Percentiles rank a stretch among this genome's conserved stretches.
Evolutionary conservation across 139 green algal species (phyloP).

Genomic region (Chlorella sp.): DNA sequence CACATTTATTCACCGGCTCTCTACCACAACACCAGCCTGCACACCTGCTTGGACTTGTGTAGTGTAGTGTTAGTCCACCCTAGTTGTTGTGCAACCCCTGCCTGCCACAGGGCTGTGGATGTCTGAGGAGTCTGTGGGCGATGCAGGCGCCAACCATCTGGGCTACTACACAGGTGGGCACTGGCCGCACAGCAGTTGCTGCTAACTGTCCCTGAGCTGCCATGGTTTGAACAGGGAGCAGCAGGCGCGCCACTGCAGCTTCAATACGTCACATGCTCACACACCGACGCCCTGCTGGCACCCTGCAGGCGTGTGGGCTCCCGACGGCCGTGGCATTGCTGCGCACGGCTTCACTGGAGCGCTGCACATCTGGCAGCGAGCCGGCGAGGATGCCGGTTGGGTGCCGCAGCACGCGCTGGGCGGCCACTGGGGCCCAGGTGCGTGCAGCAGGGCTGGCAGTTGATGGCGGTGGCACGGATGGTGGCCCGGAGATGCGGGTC

Average conservation of each 20-base stretch:
- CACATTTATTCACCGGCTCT: neutral
- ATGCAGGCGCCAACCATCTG: slow-evolving; percentile 77
- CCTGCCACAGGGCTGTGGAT: slow-evolving; percentile 83
- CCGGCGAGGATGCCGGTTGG: slow-evolving; percentile 47
- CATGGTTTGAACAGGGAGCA: too few species aligned
- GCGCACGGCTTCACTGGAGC: slow-evolving; percentile 93
- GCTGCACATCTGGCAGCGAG: slow-evolving; percentile 86
- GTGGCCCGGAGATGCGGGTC: too few species aligned
- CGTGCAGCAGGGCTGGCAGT: neutral
- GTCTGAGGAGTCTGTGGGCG: slow-evolving; percentile 80
- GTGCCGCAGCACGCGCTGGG: slow-evolving; percentile 72
- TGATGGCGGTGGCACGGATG: too few species aligned
- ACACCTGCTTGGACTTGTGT: too few species aligned
- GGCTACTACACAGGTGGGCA: slow-evolving; percentile 64
- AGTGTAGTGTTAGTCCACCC: neutral
- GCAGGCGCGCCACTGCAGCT: too few species aligned
- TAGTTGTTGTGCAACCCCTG: neutral
- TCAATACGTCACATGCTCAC: too few species aligned
- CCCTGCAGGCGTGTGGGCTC: slow-evolving; percentile 60
- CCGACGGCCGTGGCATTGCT: slow-evolving; percentile 66
- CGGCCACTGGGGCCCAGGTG: slow-evolving; percentile 76
- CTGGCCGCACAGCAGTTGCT: too few species aligned
- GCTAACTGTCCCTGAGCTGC: too few species aligned
- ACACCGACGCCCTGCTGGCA: too few species aligned
- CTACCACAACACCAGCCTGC: neutral